A percentile compares a stretch with the other conserved stretches of the same genome.
phyloP scores from a whole-genome alignment of 2,329 filamentous ascomycete species.

The Aspergillus alliaceus region DNA sequence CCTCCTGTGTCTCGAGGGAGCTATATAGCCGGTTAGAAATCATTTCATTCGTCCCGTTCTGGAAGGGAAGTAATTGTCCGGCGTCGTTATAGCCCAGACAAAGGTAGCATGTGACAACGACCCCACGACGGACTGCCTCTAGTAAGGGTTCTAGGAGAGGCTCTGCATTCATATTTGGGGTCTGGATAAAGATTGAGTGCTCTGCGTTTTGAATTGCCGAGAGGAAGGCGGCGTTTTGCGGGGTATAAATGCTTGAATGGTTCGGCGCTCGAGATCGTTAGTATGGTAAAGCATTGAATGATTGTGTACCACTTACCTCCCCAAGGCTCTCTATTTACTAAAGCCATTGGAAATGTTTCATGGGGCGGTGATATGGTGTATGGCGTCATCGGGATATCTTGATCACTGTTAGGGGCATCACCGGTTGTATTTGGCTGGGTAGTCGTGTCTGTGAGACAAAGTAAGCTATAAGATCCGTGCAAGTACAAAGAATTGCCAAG shows the following conservation, averaged over 20 bases:
- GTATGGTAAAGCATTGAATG: background rate
- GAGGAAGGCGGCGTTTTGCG: conserved; percentile 75
- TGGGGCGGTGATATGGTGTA: conserved; percentile 59
- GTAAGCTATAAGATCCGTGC: background rate
- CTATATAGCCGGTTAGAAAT: conserved; percentile 61
- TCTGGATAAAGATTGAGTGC: conserved; percentile 71
- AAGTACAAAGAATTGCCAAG: background rate
- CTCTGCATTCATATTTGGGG: conserved; percentile 72
- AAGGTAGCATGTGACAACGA: conserved; percentile 69
- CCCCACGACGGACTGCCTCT: conserved; percentile 64
- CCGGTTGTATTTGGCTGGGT: conserved; percentile 52
- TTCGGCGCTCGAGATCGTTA: conserved; percentile 47
- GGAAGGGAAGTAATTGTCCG: conserved; percentile 72
- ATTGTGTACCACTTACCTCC: conserved; percentile 42
- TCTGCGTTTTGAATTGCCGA: conserved; percentile 66
- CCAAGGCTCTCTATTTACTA: conserved; percentile 69
- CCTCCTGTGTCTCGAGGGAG: conserved; percentile 53
- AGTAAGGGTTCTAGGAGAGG: conserved; percentile 64
- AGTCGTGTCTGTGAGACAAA: conserved; percentile 48
- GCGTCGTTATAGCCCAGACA: conserved; percentile 79
- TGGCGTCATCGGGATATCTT: conserved; percentile 63
- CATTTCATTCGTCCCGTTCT: conserved; percentile 76
- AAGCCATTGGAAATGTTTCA: conserved; percentile 65
- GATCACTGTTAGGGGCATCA: conserved; percentile 55
- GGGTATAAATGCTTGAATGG: conserved; percentile 61